Evolutionary conservation across 352 stramenopile genomes (phyloP), one percentile per base, ranked within the genome.

Genomic region (Pythium folliculosum): DNA sequence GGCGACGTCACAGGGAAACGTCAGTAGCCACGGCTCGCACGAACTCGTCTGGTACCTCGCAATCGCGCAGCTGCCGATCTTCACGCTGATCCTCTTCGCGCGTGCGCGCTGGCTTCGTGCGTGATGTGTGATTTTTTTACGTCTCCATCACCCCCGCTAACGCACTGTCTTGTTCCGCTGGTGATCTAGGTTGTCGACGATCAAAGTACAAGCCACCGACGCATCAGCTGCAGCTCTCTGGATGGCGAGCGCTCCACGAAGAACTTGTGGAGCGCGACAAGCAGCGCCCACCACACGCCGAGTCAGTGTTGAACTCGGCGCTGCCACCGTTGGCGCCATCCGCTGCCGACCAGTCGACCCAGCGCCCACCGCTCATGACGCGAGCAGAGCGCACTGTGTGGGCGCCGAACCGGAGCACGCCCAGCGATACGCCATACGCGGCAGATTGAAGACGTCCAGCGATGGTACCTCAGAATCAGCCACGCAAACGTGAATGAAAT

Each of bases 191-290:
- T 43, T 27, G 5, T 17, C 38, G 58, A 51, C 25, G 58, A 17
- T 3, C 27, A 19, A 56, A 55, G n/a, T 35, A 32, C 10, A 52
- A 35, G 35, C 6, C 49, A 3, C 61, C 56, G 23, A 32, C 32
- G 8, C 54, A 66, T n/a, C 60, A 55, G 22, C 57, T 74, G 9
- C 45, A 67, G 43, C 67, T 74, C 13, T 30, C 56, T 5, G 67
- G 48, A 2, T 74, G 67, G 67, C 49, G 61, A 4, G 55, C 56
- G 19, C 66, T 74, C 60, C 61, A 70, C 13, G 50, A 66, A 5
- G 48, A 70, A 35, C 61, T 70, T 9, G 50, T 58, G 10, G 56
- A 67, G 27, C 61, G 60, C 13, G 67, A 73, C 23, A 37, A 43
- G 13, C 60, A 54, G 30, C 66, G 66, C 5, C 37, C 66, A 13